A percentile compares a stretch with the other conserved stretches of the same genome.
Evolutionary conservation across 148 eudicot species (phyloP).

Genomic region (Diospyros lotus): DNA sequence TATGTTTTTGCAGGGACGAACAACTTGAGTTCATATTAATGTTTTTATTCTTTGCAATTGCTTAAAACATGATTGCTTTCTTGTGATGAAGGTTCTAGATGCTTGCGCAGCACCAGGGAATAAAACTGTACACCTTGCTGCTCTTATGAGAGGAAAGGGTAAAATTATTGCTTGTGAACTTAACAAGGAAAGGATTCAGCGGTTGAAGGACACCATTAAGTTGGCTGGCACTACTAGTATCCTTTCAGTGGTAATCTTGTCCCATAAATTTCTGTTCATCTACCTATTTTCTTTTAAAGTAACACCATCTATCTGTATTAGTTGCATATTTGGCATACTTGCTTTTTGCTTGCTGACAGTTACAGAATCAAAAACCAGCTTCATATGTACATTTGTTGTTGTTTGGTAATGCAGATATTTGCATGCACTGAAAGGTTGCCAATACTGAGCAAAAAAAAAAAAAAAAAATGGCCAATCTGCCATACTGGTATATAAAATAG

Average conservation of each 20-base stretch:
- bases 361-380: too few relatives aligned
- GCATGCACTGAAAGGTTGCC: too few relatives aligned
- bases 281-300: too few relatives aligned
- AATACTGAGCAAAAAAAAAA: too few relatives aligned
- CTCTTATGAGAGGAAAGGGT: constrained; percentile 84
- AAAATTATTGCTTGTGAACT: constrained; percentile 87
- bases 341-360: too few relatives aligned
- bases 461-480: too few relatives aligned
- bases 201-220: constrained; percentile 51
- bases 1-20: neutral
- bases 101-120: constrained; percentile 99
- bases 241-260: constrained; percentile 35
- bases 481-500: too few relatives aligned
- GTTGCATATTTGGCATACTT: too few relatives aligned
- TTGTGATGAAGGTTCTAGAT: constrained; percentile 83
- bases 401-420: too few relatives aligned
- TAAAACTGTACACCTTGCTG: constrained; percentile 92
- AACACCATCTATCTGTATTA: too few relatives aligned
- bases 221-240: constrained; percentile 93
- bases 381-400: too few relatives aligned
- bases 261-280: neutral
- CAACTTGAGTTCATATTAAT: neutral
- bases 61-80: constrained; percentile 11
- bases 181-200: constrained; percentile 64
- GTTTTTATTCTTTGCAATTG: neutral